Evolutionary conservation across 23 red algal species (phyloP).

Genomic region (Agarophyton chilense): DNA sequence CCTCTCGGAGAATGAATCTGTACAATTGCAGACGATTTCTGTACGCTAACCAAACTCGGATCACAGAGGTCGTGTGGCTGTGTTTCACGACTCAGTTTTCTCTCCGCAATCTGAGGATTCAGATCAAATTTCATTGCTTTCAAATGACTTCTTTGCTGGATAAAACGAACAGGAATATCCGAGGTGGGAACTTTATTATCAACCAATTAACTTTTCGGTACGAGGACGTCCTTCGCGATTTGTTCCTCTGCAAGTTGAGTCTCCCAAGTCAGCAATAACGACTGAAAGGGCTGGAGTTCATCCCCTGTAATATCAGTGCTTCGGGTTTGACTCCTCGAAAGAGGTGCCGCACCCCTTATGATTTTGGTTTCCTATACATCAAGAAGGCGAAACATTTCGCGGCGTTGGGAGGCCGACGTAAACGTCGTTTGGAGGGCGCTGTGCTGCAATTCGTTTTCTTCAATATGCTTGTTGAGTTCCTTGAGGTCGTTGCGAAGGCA

Average conservation of each 20-base stretch:
- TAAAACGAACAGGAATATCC: neutral
- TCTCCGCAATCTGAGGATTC: too few relatives aligned
- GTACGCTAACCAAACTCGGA: too few relatives aligned
- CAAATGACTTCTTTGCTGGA: neutral
- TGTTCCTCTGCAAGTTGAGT: neutral
- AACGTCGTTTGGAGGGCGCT: neutral
- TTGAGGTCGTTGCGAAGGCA: constrained; percentile 5
- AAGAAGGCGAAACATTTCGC: constrained; percentile 8
- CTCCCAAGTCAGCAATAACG: constrained; percentile 14
- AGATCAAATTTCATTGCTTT: neutral
- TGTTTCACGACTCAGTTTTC: too few relatives aligned
- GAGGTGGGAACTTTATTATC: constrained; percentile 14
- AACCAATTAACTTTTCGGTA: constrained; percentile 4
- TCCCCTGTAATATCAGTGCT: constrained; percentile 5
- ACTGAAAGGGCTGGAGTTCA: constrained; percentile 15
- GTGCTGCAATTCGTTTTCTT: neutral
- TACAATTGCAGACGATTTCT: too few relatives aligned
- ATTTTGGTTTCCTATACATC: constrained; percentile 28
- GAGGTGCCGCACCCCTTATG: neutral
- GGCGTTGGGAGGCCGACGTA: constrained; percentile 3
- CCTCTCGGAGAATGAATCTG: neutral
- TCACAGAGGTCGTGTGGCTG: too few relatives aligned
- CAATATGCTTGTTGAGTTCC: neutral
- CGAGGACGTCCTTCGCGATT: neutral
- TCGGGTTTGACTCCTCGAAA: neutral